Base-by-base conservation (phyloP, 192 early-diverging fungal species). In the Linderina pennispora region DNA sequence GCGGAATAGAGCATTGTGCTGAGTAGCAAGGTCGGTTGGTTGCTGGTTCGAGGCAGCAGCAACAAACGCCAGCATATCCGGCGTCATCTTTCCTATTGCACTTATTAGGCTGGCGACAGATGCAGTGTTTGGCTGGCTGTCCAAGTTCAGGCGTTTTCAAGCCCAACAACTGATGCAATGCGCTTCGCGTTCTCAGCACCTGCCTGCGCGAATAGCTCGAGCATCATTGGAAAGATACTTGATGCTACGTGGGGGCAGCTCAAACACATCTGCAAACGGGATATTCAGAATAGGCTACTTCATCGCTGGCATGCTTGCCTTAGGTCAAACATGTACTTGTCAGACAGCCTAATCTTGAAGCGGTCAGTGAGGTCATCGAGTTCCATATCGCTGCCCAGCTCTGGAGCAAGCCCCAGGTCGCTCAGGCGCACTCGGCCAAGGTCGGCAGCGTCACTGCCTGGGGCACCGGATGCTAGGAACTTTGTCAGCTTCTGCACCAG, bases 241-340 rank as follows among this genome's bases (percentile, higher is more conserved):
- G 38, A 58, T 51, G 21, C 51, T 43, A 20, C 33, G 38, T 20
- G 50, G 37, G 4, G 38, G 32, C 16, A 70, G 28, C 3, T 50
- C 21, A 48, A 70, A 70, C 5, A 70, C 24, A 17, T 54, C 41
- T 15, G 39, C 40, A 40, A 70, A 70, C 8, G 66, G 55, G 9
- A 70, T 70, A 13, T 36, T 34, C 22, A 62, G 39, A 22, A 58
- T 58, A 23, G 25, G 23, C 4, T 23, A 46, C 11, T 9, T 31
- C 4, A 16, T 50, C 15, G 36, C 24, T 33, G 9, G 25, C 35
- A 11, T 36, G 13, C 22, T 1, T 47, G 17, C 23, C 37, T 33
- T 15, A 56, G 34, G 1, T 23, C 21, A 28, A 38, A 46, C 43
- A 40, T 48, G 25, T 48, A 45, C 15, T 40, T 52, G 33, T 50